Evolutionary conservation across 177 flowering plant genomes (phyloP).

Genomic region (Vitis hybrid): DNA sequence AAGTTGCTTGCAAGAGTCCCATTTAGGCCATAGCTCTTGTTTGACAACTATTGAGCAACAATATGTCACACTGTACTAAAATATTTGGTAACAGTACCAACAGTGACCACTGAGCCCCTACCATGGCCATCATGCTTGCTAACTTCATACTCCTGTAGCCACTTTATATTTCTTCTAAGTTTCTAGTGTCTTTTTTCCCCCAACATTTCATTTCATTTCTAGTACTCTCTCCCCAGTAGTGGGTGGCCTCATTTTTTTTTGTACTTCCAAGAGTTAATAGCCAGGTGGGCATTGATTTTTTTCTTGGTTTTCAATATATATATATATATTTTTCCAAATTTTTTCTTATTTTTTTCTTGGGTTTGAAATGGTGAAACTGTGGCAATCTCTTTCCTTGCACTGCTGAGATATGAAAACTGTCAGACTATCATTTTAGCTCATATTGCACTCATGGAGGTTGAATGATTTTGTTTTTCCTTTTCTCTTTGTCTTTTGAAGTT

Average conservation of each 20-base stretch:
- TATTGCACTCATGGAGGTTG: constrained; percentile 8
- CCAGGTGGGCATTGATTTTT: neutral
- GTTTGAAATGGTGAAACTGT: constrained; percentile 3
- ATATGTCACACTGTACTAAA: no score
- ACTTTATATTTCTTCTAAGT: neutral
- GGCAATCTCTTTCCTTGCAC: constrained; percentile 10
- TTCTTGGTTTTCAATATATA: neutral
- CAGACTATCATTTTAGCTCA: constrained; percentile 9
- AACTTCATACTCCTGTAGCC: constrained; percentile 17
- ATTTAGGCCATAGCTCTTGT: constrained; percentile 2
- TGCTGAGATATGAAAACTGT: constrained; percentile 6
- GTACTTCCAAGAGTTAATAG: no score
- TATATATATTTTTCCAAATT: neutral
- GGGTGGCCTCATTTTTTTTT: no score
- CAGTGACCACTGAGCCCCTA: neutral
- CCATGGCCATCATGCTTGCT: constrained; percentile 17
- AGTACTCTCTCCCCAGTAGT: no score
- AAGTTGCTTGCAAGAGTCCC: neutral
- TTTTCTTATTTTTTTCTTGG: constrained; percentile 8
- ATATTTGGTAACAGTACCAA: neutral
- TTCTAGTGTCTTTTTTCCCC: no score
- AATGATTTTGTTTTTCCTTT: neutral
- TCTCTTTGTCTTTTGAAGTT: neutral
- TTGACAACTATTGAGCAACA: constrained; percentile 4
- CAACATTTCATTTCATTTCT: no score